Evolutionary conservation across 331 rosid species (phyloP).

Genomic region (Acacia concinna): DNA sequence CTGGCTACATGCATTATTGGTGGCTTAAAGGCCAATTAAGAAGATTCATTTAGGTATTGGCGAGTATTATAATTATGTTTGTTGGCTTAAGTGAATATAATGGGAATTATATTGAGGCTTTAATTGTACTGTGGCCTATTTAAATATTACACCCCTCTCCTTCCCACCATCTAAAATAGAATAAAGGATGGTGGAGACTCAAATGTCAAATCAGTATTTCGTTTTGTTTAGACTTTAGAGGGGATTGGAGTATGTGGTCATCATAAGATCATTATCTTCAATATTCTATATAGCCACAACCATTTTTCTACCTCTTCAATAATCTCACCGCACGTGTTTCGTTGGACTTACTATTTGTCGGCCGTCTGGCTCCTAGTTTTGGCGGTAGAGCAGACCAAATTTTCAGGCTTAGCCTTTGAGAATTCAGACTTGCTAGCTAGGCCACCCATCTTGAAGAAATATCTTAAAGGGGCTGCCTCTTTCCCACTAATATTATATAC

Average conservation of each 20-base stretch:
- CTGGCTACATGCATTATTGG: background rate
- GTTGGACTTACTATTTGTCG: slow-evolving; percentile 7
- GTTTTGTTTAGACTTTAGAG: background rate
- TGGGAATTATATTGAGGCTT: background rate
- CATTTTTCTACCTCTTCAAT: background rate
- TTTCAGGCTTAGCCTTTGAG: background rate
- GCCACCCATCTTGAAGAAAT: background rate
- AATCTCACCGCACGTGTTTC: background rate
- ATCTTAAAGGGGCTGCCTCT: background rate
- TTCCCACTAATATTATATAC: background rate
- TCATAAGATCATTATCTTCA: background rate
- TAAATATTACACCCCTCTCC: background rate
- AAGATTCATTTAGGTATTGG: background rate
- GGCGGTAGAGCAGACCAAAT: background rate
- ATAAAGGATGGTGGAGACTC: background rate
- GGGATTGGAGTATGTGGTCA: background rate
- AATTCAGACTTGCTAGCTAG: background rate
- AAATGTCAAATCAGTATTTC: background rate
- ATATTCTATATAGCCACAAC: background rate
- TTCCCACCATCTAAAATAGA: background rate
- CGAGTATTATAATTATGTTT: background rate
- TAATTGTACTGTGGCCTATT: background rate
- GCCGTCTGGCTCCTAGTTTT: background rate
- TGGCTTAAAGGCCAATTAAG: background rate
- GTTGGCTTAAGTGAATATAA: background rate